Percentiles rank a stretch among this genome's conserved stretches.
Conservation (phyloP, 345 rosid genomes). For the Linum trigynum region DNA sequence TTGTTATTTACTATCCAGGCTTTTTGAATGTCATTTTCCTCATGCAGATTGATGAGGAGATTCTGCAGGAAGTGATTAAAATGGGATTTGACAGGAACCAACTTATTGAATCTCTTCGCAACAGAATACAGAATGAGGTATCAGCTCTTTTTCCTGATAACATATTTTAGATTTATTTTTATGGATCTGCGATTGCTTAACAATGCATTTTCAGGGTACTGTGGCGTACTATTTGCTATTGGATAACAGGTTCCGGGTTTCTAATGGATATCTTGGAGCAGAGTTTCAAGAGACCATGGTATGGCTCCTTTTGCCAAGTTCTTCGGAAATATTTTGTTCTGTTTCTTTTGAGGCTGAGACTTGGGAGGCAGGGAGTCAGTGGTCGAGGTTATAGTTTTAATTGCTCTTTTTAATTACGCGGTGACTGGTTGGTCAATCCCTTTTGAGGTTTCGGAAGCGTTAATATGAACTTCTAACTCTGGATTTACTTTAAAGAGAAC, state of each 20-base stretch:
- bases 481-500: neutral
- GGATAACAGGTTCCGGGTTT: constrained; percentile 69
- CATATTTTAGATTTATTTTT: neutral
- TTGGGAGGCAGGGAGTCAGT: too few species aligned
- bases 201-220: constrained; percentile 57
- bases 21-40: neutral
- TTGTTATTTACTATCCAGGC: constrained; percentile 1
- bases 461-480: neutral
- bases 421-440: too few species aligned
- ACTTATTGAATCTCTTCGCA: constrained; percentile 66
- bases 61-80: constrained; percentile 60
- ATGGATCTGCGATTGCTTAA: neutral
- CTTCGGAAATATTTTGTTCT: too few species aligned
- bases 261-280: constrained; percentile 70
- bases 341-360: neutral
- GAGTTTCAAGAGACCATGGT: constrained; percentile 73
- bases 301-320: constrained; percentile 13
- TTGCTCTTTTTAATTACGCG: too few species aligned
- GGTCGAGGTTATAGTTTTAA: too few species aligned
- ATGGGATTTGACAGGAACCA: constrained; percentile 72
- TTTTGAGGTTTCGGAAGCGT: too few species aligned
- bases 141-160: neutral
- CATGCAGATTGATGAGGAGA: constrained; percentile 82
- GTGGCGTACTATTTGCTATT: constrained; percentile 79
- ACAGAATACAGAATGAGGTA: constrained; percentile 74